These are phyloP conservation scores for Brassica rapa DNA, from an alignment of 345 rosid genomes.

Conservation along the genomic window DNA sequence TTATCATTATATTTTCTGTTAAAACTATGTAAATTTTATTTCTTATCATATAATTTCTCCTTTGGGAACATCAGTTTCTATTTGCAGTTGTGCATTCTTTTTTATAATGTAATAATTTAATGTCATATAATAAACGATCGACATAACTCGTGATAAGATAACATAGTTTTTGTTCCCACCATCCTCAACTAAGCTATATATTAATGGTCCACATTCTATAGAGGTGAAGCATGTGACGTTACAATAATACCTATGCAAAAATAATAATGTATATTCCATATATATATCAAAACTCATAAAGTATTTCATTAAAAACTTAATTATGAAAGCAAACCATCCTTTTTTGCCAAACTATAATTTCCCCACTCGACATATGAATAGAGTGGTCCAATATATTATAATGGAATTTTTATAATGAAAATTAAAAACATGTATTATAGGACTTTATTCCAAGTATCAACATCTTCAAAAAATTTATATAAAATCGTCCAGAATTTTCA, in stretches of 20 bases:
- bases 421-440: constrained; percentile 6
- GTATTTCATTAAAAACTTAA: constrained; percentile 1
- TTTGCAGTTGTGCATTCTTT: not conserved
- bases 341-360: constrained; percentile 28
- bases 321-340: constrained; percentile 32
- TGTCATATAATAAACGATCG: constrained; percentile 10
- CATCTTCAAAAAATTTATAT: constrained; percentile 6
- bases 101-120: not conserved
- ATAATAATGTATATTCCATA: constrained; percentile 17
- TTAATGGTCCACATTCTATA: constrained; percentile 44
- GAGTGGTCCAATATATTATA: constrained; percentile 38
- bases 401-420: not conserved
- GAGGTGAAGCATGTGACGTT: constrained; percentile 41
- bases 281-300: not conserved
- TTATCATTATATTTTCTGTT: not conserved
- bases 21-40: not conserved
- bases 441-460: constrained; percentile 27
- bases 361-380: constrained; percentile 25
- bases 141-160: constrained; percentile 43
- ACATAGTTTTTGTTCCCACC: constrained; percentile 29
- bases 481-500: not conserved
- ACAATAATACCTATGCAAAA: constrained; percentile 21
- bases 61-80: not conserved
- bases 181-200: constrained; percentile 31
- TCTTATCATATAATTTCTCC: not conserved